Evolutionary conservation across 176 grass and related monocot species (phyloP).

Genomic region (Phyllostachys edulis): DNA sequence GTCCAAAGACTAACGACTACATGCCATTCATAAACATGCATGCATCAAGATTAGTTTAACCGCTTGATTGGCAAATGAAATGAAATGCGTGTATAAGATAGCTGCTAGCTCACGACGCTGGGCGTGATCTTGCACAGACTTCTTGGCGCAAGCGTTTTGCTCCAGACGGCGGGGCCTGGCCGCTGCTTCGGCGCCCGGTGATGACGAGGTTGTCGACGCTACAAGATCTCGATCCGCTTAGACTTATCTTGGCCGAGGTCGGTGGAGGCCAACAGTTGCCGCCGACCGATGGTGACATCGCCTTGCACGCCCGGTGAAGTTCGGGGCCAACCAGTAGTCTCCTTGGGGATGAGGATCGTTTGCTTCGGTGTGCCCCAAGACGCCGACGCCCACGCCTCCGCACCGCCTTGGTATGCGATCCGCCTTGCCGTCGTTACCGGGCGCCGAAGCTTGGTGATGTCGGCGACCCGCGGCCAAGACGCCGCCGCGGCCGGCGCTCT

Average conservation of each 20-base stretch:
- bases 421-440: slow-evolving; percentile 37
- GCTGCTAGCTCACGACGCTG: not conserved
- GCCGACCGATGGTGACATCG: slow-evolving; percentile 34
- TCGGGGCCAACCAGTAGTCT: slow-evolving; percentile 35
- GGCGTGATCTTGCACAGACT: slow-evolving; percentile 56
- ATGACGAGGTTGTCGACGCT: slow-evolving; percentile 46
- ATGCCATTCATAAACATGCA: not conserved
- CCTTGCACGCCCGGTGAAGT: slow-evolving; percentile 54
- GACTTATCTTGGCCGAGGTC: slow-evolving; percentile 21
- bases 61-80: not conserved
- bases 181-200: slow-evolving; percentile 52
- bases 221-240: slow-evolving; percentile 60
- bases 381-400: slow-evolving; percentile 45
- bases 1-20: slow-evolving; percentile 50
- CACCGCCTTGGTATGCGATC: slow-evolving; percentile 59
- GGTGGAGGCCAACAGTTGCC: slow-evolving; percentile 40
- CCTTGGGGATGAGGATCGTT: slow-evolving; percentile 46
- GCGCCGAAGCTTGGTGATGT: slow-evolving; percentile 41
- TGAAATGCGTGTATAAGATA: not conserved
- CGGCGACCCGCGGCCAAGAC: too few species aligned
- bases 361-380: slow-evolving; percentile 26
- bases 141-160: slow-evolving; percentile 47
- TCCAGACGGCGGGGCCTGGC: slow-evolving; percentile 51
- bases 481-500: too few species aligned
- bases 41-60: not conserved